phyloP scores from a whole-genome alignment of 768 basidiomycete genomes.

The Leccinum subgranulosum region DNA sequence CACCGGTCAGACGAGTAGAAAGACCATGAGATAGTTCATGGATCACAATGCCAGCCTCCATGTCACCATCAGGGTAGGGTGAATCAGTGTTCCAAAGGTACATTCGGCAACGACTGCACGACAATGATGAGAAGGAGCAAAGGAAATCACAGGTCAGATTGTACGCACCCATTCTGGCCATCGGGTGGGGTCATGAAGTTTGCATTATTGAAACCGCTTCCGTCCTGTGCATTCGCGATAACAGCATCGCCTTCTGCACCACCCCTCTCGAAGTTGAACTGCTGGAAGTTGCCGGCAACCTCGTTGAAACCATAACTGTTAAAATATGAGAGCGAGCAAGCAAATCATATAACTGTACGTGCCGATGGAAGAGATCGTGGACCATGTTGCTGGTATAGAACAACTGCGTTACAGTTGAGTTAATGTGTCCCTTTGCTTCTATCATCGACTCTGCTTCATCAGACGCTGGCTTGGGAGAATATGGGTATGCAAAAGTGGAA shows the following conservation, averaged over 20 bases:
- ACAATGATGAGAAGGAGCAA: not conserved
- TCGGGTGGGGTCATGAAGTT: slow-evolving; percentile 89
- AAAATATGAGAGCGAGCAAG: slow-evolving; percentile 4
- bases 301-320: slow-evolving; percentile 89
- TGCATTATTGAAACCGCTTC: slow-evolving; percentile 88
- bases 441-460: slow-evolving; percentile 50
- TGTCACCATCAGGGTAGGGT: slow-evolving; percentile 91
- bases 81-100: slow-evolving; percentile 91
- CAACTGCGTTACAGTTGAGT: slow-evolving; percentile 81
- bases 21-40: slow-evolving; percentile 88
- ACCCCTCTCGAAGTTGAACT: slow-evolving; percentile 92
- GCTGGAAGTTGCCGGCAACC: slow-evolving; percentile 93
- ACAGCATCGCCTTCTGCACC: slow-evolving; percentile 87
- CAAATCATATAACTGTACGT: not conserved
- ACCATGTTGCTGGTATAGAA: slow-evolving; percentile 85
- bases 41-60: slow-evolving; percentile 96
- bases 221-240: slow-evolving; percentile 94
- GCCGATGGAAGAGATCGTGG: slow-evolving; percentile 81
- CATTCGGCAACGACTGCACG: slow-evolving; percentile 76
- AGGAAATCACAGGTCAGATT: not conserved
- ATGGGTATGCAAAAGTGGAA: slow-evolving; percentile 64
- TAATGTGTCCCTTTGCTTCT: slow-evolving; percentile 81
- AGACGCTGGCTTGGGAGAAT: slow-evolving; percentile 62
- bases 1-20: slow-evolving; percentile 92
- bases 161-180: slow-evolving; percentile 65